Base-by-base conservation (phyloP, 352 stramenopile species). In the Globisporangium paddicum region DNA sequence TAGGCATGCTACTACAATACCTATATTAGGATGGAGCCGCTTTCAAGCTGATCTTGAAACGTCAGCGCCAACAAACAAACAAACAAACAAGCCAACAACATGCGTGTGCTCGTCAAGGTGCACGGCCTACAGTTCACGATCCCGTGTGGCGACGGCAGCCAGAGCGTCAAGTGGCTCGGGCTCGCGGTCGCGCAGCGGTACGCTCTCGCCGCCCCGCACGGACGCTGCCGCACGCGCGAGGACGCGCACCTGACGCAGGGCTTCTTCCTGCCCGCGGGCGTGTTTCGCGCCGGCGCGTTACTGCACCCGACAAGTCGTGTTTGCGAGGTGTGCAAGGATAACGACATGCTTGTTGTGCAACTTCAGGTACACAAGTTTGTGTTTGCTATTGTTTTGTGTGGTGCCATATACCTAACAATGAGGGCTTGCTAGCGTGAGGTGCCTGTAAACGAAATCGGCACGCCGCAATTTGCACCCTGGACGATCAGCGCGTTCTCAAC, bases 81-180 rank as follows among this genome's bases (percentile, higher is more conserved):
- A 50, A 45, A 5, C 42, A 30, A 30, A 23, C 21, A 16, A 3
- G 16, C 10, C 19, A 23, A 47, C 41, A 23, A 2, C 23, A 93
- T 94, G 84, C 74, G 73, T 16, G 63, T 94, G 19, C 67, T 76
- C 34, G 68, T 90, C 38, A 75, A 85, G 26, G 84, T 91, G 21
- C 74, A 92, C 25, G 82, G 84, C 0, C 60, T 92, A 16, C 69
- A 79, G 49, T 90, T 95, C 44, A 60, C 68, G 4, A 68, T 96
- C n/a, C 72, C 83, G 2, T 95, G 86, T 64, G 86, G 86, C 28
- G 83, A 89, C 64, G 86, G 86, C 14, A 61, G 53, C 23, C 86
- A 96, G 69, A 85, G 64, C 28, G 68, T 90, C 67, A 90, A 90
- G 47, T 95, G 86, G 86, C 80, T 96, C n/a, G 83, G 83, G 1